Evolutionary conservation across 2,329 filamentous ascomycete species (phyloP).

Genomic region (Colletotrichum tropicicola): DNA sequence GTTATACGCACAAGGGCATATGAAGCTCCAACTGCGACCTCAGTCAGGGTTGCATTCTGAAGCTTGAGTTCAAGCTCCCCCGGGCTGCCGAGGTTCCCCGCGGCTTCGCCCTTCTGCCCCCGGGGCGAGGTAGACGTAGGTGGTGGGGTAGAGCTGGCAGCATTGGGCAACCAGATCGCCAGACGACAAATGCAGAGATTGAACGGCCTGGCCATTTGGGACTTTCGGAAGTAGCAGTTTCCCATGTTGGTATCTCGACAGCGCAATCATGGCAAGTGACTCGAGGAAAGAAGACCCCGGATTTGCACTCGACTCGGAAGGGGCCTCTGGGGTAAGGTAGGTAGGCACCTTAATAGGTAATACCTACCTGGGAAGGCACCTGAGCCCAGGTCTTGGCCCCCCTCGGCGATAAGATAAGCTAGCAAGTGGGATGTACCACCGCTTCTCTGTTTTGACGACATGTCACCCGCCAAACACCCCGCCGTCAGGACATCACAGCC

Average conservation of each 20-base stretch:
- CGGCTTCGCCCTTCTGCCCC: conserved; percentile 16
- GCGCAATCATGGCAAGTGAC: no score
- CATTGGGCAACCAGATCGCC: conserved; percentile 5
- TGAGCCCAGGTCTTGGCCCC: conserved; percentile 14
- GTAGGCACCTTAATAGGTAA: no score
- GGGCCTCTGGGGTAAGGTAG: no score
- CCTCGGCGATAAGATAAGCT: conserved; percentile 26
- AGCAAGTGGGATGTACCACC: conserved; percentile 21
- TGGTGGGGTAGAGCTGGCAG: conserved; percentile 17
- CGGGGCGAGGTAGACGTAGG: no score
- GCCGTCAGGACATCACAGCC: neutral
- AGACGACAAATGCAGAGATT: neutral
- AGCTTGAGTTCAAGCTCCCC: conserved; percentile 4
- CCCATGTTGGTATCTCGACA: no score
- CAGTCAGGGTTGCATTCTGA: neutral
- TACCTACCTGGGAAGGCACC: neutral
- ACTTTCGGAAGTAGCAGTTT: no score
- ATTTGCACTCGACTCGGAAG: no score
- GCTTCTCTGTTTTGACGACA: conserved; percentile 29
- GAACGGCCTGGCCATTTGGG: neutral
- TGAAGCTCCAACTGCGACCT: neutral
- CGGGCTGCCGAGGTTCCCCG: conserved; percentile 32
- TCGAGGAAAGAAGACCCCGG: no score
- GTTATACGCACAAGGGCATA: neutral
- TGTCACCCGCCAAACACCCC: neutral